Evolutionary conservation across 2,329 filamentous ascomycete species (phyloP).

Genomic region (Ilyonectria mors-panacis): DNA sequence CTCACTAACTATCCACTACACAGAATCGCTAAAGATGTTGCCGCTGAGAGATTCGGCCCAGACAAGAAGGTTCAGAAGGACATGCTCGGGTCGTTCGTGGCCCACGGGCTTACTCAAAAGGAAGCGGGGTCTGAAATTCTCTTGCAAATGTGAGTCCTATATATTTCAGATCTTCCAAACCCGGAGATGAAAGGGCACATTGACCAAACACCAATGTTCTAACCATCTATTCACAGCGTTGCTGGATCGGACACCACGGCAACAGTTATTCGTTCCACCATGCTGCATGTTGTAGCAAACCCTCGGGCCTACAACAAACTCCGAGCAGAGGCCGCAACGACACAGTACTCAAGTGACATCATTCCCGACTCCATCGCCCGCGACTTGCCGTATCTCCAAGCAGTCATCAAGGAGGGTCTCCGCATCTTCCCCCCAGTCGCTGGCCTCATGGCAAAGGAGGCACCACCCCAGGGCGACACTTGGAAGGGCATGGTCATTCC

Average conservation of each 20-base stretch:
- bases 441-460: constrained; percentile 56
- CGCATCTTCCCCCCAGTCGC: constrained; percentile 56
- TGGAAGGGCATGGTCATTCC: constrained; percentile 53
- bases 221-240: constrained; percentile 50
- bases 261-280: constrained; percentile 65
- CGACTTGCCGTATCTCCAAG: constrained; percentile 60
- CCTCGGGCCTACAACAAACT: constrained; percentile 63
- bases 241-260: constrained; percentile 73
- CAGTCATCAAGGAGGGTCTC: constrained; percentile 65
- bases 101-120: constrained; percentile 43
- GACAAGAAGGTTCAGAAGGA: constrained; percentile 48
- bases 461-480: constrained; percentile 49
- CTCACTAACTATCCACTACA: fast-evolving
- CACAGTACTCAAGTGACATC: constrained; percentile 35
- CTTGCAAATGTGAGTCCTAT: constrained; percentile 38
- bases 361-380: constrained; percentile 54
- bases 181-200: too few relatives aligned
- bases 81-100: constrained; percentile 52
- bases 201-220: neutral
- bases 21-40: constrained; percentile 49
- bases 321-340: constrained; percentile 47
- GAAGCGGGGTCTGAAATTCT: constrained; percentile 49
- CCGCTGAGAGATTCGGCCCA: constrained; percentile 46
- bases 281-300: constrained; percentile 68
- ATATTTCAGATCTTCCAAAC: too few relatives aligned